Evolutionary conservation across 2,329 filamentous ascomycete species (phyloP), one percentile per base, ranked within the genome.

Genomic region (Simplicillium aogashimaense): DNA sequence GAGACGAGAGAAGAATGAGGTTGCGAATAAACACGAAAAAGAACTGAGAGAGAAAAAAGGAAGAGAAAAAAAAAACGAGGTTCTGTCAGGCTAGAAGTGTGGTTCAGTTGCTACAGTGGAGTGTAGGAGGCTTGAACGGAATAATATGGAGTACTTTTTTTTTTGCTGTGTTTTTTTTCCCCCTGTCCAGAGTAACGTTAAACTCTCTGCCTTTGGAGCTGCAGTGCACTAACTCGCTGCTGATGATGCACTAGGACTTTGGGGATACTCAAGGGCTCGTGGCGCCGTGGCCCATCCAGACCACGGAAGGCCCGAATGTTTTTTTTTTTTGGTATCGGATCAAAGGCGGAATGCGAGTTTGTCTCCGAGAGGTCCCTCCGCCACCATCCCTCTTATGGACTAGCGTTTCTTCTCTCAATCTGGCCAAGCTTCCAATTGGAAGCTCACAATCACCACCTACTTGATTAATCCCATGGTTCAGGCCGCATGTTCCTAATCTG

Each of bases 281-380:
- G 20, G 20, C 20, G 9, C 9, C 6, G 20, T 25, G 20, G 20
- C 20, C 20, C 20, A 25, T 25, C 8, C 13, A 35, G 33, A 25
- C 20, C 33, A 18, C 33, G 33, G 33, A 15, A 35, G 18, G 33
- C 13, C 32, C 33, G 18, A 35, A 35, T 20, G 31, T 39, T 34
- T 34, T 31, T 31, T 36, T 42, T 39, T 35, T 36, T 18, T 10
- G n/a, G 18, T 20, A 30, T 43, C 47, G 47, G 45, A 40, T 34
- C 14, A 43, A 39, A 38, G 36, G 37, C 47, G 47, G 47, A 49
- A 45, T 48, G 44, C 47, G 47, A 49, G 41, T 42, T 38, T 44
- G 42, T 41, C 40, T 40, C 38, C 42, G 42, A 44, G 20, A 25
- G 20, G 20, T 25, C 20, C 9, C 20, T 25, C 20, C 20, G 20